A percentile compares a stretch with the other conserved stretches of the same genome.
Evolutionary conservation across 2,329 filamentous ascomycete genomes (phyloP).

Genomic region (Monosporascus sp.): DNA sequence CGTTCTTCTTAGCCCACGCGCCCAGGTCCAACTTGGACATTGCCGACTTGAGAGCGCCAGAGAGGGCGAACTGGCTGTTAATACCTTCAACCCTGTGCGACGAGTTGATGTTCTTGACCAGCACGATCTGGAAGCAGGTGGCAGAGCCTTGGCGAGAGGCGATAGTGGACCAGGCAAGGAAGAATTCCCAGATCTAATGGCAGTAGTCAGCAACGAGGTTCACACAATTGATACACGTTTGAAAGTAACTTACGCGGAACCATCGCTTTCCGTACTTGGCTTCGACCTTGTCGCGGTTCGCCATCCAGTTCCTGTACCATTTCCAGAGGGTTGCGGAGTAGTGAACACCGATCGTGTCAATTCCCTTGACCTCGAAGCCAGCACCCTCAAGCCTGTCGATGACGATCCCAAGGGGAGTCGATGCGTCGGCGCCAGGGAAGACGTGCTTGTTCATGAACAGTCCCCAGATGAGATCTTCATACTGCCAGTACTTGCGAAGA

Average conservation of each 20-base stretch:
- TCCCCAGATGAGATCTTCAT: constrained; percentile 96
- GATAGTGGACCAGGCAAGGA: constrained; percentile 72
- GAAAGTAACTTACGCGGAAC: constrained; percentile 71
- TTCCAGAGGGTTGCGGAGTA: constrained; percentile 95
- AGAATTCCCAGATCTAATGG: constrained; percentile 66
- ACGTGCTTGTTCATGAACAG: constrained; percentile 99
- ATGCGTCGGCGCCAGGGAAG: constrained; percentile 95
- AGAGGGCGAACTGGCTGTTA: constrained; percentile 58
- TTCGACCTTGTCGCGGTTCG: constrained; percentile 84
- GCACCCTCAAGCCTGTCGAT: constrained; percentile 79
- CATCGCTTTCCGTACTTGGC: constrained; percentile 93
- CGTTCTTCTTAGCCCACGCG: constrained; percentile 29
- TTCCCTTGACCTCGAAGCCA: constrained; percentile 83
- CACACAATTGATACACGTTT: neutral
- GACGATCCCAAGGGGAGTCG: constrained; percentile 84
- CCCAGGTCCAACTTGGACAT: constrained; percentile 26
- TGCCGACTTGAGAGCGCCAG: constrained; percentile 48
- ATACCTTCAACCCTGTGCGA: constrained; percentile 73
- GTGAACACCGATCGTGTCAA: constrained; percentile 94
- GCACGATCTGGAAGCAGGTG: constrained; percentile 72
- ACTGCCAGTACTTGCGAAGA: constrained; percentile 92
- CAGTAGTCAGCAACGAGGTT: constrained; percentile 7
- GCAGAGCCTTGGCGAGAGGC: constrained; percentile 69
- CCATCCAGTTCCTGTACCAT: constrained; percentile 99
- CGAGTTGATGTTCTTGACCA: constrained; percentile 80